Base-by-base conservation (phyloP, 352 stramenopile species). In the Halophytophthora batemanensis region DNA sequence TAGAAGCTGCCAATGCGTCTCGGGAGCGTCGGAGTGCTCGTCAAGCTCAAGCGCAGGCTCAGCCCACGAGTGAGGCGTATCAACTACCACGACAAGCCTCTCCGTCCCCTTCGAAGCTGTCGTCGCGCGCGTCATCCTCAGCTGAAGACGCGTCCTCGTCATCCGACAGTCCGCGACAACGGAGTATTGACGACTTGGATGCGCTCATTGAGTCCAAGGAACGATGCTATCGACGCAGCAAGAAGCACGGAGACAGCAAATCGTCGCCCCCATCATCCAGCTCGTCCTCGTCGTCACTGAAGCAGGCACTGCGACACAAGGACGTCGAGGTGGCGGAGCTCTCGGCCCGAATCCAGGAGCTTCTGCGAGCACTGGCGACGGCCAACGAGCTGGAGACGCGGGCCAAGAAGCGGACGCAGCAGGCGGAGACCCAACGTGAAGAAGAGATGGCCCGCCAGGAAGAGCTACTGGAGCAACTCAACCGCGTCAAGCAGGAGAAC, bases 351-450 rank as follows among this genome's bases (percentile, higher is more conserved):
- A 64, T 61, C 47, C 71, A 56, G 33, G 64, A 66, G 37, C 69
- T 62, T 21, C 57, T 62, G 56, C 61, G 64, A 19, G 82, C 77
- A 3, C 60, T 91, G 6, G 79, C 80, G 17, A 68, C 69, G 11
- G 77, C 80, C 2, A 93, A 93, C 31, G 77, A 90, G 39, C 77
- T 91, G 38, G 80, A 93, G 58, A 90, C 76, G 29, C 33, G 71
- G n/a, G 77, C 76, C 1, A 93, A 90, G 45, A 54, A 67, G 18
- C 68, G 73, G 6, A 61, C 67, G 2, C 58, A 77, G 52, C 49
- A 75, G 35, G 49, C 64, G 4, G 46, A 71, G 23, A 41, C 49
- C 4, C 59, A 64, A 29, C 61, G 79, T 44, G 44, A 82, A 8
- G 54, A 70, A 7, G 63, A 73, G 19, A 45, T 74, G 10, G 48